Conservation (phyloP, 805 yeast genomes). For the Cyberlindnera bimundalis region DNA sequence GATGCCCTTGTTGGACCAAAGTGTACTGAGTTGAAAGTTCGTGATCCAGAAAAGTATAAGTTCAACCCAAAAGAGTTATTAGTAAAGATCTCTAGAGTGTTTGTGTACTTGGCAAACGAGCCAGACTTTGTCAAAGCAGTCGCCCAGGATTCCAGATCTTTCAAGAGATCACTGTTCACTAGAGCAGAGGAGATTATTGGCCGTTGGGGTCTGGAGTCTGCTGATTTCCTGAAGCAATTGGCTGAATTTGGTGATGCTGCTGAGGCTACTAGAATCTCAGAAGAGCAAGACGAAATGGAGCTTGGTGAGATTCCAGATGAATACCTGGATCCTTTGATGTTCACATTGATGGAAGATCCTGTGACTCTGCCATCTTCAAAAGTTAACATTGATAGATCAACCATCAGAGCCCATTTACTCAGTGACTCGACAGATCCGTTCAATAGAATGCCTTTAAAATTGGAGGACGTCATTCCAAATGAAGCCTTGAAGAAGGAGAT, state of each 20-base stretch:
- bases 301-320: conserved; percentile 96
- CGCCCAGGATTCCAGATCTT: conserved; percentile 91
- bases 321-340: conserved; percentile 95
- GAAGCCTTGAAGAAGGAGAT: conserved; percentile 63
- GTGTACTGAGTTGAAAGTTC: conserved; percentile 83
- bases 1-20: conserved; percentile 94
- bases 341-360: conserved; percentile 92
- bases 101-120: conserved; percentile 64
- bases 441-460: conserved; percentile 83
- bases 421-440: conserved; percentile 98
- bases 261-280: conserved; percentile 51
- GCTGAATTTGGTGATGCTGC: conserved; percentile 62
- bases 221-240: conserved; percentile 46
- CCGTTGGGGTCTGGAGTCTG: conserved; percentile 46
- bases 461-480: conserved; percentile 86
- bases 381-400: conserved; percentile 81
- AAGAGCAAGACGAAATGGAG: conserved; percentile 82
- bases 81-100: conserved; percentile 68
- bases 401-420: conserved; percentile 88
- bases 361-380: conserved; percentile 88
- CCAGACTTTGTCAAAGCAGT: conserved; percentile 71
- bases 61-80: conserved; percentile 78
- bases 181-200: conserved; percentile 68
- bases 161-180: conserved; percentile 57
- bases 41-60: conserved; percentile 74